Conservation (phyloP, 495 filamentous ascomycete species). For the Podospora anserina region DNA sequence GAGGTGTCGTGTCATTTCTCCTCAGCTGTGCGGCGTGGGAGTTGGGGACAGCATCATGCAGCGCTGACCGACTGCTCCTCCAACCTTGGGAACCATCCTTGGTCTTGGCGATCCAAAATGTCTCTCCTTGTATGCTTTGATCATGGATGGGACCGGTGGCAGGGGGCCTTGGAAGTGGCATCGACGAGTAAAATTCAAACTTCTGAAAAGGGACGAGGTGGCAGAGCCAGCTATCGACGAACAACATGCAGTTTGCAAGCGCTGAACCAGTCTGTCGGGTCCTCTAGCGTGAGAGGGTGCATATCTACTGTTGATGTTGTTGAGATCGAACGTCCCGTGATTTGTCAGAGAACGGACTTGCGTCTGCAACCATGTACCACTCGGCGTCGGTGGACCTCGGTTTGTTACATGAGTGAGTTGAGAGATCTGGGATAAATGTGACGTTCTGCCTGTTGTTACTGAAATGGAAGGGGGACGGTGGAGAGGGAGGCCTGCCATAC, state of each 20-base stretch:
- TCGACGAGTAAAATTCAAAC: constrained; percentile 11
- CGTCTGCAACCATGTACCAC: not conserved
- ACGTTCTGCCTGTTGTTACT: not conserved
- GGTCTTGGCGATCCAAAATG: not conserved
- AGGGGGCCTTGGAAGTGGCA: not conserved
- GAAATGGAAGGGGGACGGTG: not conserved
- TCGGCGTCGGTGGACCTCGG: not conserved
- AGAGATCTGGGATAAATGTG: not conserved
- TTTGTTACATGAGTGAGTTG: not conserved
- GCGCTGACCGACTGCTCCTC: not conserved
- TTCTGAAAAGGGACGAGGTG: constrained; percentile 7
- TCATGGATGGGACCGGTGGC: not conserved
- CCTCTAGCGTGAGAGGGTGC: constrained; percentile 1
- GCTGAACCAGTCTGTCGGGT: constrained; percentile 10
- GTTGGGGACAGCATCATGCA: not conserved
- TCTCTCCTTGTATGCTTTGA: not conserved
- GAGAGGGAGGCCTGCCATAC: not conserved
- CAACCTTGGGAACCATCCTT: not conserved
- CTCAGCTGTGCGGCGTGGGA: not conserved
- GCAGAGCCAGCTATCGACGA: not conserved
- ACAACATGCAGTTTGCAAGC: constrained; percentile 4
- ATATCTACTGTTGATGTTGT: not conserved
- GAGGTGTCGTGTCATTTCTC: not conserved
- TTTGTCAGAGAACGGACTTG: not conserved
- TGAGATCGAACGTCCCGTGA: not conserved